phyloP scores from a whole-genome alignment of 2,329 filamentous ascomycete genomes.

The Rugonectria rugulosa region DNA sequence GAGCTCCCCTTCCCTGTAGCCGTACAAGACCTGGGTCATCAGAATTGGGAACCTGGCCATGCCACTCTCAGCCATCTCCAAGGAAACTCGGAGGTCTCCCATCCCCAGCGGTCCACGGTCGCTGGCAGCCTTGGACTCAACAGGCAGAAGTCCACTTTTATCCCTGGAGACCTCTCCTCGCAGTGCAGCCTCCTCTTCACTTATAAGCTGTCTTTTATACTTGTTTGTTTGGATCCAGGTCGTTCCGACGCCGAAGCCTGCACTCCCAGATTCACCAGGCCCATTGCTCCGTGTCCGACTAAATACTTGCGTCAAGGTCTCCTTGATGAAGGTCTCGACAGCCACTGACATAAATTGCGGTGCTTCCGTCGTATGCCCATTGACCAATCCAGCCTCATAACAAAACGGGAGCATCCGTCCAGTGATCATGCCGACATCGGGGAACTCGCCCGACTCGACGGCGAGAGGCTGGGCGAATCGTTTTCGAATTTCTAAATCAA shows the following conservation, averaged over 20 bases:
- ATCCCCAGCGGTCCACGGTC: constrained; percentile 77
- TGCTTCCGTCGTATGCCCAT: constrained; percentile 66
- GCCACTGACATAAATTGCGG: constrained; percentile 71
- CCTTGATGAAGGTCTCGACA: constrained; percentile 72
- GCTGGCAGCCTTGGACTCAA: constrained; percentile 79
- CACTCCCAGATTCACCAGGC: constrained; percentile 66
- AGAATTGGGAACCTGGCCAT: constrained; percentile 81
- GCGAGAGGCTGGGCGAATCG: constrained; percentile 70
- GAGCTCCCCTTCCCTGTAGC: constrained; percentile 78
- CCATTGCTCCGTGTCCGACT: constrained; percentile 71
- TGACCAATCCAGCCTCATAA: constrained; percentile 69
- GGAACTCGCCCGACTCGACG: constrained; percentile 74
- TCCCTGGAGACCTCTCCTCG: constrained; percentile 79
- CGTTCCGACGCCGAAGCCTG: constrained; percentile 70
- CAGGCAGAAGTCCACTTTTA: constrained; percentile 78
- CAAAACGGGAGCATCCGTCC: constrained; percentile 73
- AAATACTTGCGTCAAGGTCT: constrained; percentile 69
- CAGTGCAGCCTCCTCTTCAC: constrained; percentile 76
- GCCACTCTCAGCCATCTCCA: constrained; percentile 78
- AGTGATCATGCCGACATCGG: constrained; percentile 69
- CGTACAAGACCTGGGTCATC: constrained; percentile 72
- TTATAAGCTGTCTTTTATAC: constrained; percentile 76
- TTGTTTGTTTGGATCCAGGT: constrained; percentile 80
- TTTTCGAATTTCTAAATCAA: constrained; percentile 73
- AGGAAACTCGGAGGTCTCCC: constrained; percentile 77